Base-by-base conservation (phyloP, 2,329 filamentous ascomycete species). In the Aspergillus felis region DNA sequence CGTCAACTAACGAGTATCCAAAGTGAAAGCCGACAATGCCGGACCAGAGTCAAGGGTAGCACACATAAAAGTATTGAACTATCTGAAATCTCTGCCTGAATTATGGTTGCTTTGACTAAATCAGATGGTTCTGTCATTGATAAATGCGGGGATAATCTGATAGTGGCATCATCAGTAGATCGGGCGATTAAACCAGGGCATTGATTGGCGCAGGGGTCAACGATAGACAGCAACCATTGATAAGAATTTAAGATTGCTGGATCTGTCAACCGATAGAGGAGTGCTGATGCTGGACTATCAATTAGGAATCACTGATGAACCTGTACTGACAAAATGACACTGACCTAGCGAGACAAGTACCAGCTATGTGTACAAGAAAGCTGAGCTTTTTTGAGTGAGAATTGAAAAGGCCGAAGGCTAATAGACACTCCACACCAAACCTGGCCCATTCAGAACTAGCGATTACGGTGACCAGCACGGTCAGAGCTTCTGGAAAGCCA, bases 121-220 rank as follows among this genome's bases (percentile, higher is more conserved):
- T 22, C 42, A 25, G 50, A 35, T 29, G 25, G 17, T 38, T 17
- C 27, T 51, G 56, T 44, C 55, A 7, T 54, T 17, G 20, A 22
- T 49, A 56, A 44, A 57, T 63, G 61, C 62, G 62, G 62, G 62
- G 62, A 51, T 57, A 29, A 63, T 50, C 55, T 54, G 49, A 61
- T 60, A 38, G 52, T 58, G 42, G 42, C 12, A 46, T 46, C 42
- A 46, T 46, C 14, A 14, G 42, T 38, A 47, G 44, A 47, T 47
- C 44, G 12, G 44, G 44, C 44, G 44, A 47, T 25, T 14, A 47
- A 9, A 20, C n/a, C 42, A 1, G 10, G 42, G 22, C 3, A 27
- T 24, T 24, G 44, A 47, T 47, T 47, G 44, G 44, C 27, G 44
- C 44, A 47, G 12, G 20, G 22, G 20, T 14, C 44, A 17, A 47